Evolutionary conservation across 805 yeast genomes (phyloP).

Genomic region (Tetrapisispora pingtungensis): DNA sequence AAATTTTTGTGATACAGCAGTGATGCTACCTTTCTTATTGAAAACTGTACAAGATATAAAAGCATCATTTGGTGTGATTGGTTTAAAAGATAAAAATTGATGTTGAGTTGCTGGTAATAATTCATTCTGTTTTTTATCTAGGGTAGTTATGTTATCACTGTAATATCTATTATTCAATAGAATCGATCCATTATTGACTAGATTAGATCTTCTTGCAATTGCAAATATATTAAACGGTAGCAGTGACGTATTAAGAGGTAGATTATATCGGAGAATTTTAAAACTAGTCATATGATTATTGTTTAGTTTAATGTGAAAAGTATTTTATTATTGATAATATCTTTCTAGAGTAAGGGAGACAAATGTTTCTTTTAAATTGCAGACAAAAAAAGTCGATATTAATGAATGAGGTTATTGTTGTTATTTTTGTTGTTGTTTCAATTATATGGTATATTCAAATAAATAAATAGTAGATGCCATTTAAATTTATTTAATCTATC

Average conservation of each 20-base stretch:
- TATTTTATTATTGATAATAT: too few relatives aligned
- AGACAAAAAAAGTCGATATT: too few relatives aligned
- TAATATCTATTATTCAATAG: background rate
- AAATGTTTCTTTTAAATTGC: too few relatives aligned
- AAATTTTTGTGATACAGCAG: conserved; percentile 68
- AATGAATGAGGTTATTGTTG: too few relatives aligned
- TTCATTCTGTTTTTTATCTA: background rate
- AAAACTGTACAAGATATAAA: conserved; percentile 71
- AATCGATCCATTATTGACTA: background rate
- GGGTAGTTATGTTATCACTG: background rate
- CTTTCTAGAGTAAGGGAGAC: too few relatives aligned
- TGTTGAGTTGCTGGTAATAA: conserved; percentile 1
- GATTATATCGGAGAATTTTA: background rate
- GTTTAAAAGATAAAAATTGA: conserved; percentile 23
- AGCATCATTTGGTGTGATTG: conserved; percentile 36
- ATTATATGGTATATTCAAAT: too few relatives aligned
- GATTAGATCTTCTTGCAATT: background rate
- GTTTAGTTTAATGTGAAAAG: background rate
- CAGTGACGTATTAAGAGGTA: background rate
- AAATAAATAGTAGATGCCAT: too few relatives aligned
- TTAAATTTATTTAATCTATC: too few relatives aligned
- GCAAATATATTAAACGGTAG: background rate
- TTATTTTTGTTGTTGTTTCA: too few relatives aligned
- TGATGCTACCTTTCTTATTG: conserved; percentile 62
- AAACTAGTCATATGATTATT: background rate